A percentile compares a stretch with the other conserved stretches of the same genome.
These are phyloP conservation scores for Annulohypoxylon stygium DNA, from an alignment of 495 filamentous ascomycete genomes.

Conservation along the genomic window DNA sequence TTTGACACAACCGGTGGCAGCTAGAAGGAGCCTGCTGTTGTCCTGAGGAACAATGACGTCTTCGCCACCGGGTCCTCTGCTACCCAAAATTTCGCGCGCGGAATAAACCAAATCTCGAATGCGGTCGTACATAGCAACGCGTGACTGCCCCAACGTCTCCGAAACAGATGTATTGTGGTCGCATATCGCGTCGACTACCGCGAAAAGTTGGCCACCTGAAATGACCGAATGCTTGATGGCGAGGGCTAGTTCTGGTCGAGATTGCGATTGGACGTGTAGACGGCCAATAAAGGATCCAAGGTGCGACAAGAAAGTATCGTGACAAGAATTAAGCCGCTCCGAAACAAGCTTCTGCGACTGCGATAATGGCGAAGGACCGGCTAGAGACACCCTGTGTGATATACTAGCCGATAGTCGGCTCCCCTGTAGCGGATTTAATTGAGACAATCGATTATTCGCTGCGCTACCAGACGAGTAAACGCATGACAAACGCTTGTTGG, in stretches of 20 bases:
- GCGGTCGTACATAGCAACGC: constrained; percentile 81
- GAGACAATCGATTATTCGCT: constrained; percentile 57
- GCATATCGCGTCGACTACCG: constrained; percentile 85
- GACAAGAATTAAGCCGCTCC: constrained; percentile 76
- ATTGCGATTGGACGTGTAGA: constrained; percentile 90
- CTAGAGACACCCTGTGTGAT: constrained; percentile 67
- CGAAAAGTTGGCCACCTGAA: constrained; percentile 81
- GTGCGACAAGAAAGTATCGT: constrained; percentile 89
- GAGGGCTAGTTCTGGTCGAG: constrained; percentile 81
- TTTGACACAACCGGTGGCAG: constrained; percentile 90
- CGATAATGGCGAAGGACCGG: constrained; percentile 58
- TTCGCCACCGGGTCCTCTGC: constrained; percentile 70
- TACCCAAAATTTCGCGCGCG: constrained; percentile 80
- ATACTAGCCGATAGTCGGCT: constrained; percentile 64
- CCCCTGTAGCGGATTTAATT: constrained; percentile 45
- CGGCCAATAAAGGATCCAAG: constrained; percentile 91
- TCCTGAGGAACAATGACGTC: constrained; percentile 86
- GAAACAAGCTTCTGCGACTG: constrained; percentile 65
- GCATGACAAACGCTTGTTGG: constrained; percentile 61
- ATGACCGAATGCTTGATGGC: constrained; percentile 79
- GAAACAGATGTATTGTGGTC: constrained; percentile 77
- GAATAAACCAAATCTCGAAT: constrained; percentile 83
- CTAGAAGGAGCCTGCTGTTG: constrained; percentile 78
- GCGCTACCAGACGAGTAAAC: constrained; percentile 52
- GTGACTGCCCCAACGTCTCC: constrained; percentile 74